Percentiles rank a stretch among this genome's conserved stretches.
Evolutionary conservation across 306 rosid genomes (phyloP).

Genomic region (Neltuma alba): DNA sequence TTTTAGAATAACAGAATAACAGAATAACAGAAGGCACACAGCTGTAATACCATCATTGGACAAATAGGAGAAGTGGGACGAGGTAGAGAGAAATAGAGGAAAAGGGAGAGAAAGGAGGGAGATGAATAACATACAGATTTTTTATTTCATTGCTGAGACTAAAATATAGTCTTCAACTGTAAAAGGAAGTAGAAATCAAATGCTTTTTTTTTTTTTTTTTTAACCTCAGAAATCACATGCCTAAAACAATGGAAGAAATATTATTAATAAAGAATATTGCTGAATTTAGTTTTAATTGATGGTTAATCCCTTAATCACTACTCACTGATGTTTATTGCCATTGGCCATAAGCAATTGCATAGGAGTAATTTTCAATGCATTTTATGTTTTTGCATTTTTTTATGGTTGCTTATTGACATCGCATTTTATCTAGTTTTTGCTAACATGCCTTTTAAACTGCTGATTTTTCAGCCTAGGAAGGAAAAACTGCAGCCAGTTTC

Average conservation of each 20-base stretch:
- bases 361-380: background rate
- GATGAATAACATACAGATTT: background rate
- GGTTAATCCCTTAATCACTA: background rate
- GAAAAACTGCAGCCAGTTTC: constrained; percentile 74
- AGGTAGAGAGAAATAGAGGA: no score
- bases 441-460: constrained; percentile 32
- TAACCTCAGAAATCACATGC: no score
- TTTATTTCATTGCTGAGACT: no score
- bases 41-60: no score
- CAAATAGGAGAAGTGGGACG: no score
- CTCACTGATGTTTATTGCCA: background rate
- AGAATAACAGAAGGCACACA: no score
- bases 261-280: no score
- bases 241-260: background rate
- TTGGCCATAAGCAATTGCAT: background rate
- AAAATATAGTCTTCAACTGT: no score
- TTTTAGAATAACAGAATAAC: no score
- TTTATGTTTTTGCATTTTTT: background rate
- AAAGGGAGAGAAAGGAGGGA: background rate
- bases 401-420: background rate
- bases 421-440: constrained; percentile 19
- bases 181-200: no score
- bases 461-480: constrained; percentile 62
- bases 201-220: no score
- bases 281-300: no score